These are phyloP conservation scores for Macrophomina tecta DNA, from an alignment of 2,329 filamentous ascomycete genomes.

Conservation along the genomic window DNA sequence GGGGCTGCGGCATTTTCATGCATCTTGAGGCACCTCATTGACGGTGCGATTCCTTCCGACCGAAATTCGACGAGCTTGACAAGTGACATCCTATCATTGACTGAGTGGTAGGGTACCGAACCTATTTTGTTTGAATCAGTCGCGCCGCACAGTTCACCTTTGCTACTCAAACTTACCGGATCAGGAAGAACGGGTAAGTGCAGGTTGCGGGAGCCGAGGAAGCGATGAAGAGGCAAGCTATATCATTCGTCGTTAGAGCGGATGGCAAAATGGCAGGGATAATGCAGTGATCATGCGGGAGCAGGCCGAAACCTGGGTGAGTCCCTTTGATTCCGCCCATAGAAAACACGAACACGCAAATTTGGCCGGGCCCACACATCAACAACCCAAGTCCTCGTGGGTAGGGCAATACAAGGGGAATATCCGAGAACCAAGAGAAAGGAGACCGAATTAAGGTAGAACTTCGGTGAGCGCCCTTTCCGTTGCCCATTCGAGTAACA, in stretches of 20 bases:
- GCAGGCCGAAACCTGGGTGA: neutral
- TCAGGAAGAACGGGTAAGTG: neutral
- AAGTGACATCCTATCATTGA: neutral
- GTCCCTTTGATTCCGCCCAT: neutral
- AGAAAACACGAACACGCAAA: neutral
- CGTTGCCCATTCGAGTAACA: conserved; percentile 1
- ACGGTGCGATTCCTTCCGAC: no score
- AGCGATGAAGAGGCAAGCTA: neutral
- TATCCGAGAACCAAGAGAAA: conserved; percentile 1
- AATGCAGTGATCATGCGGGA: neutral
- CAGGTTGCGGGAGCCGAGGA: neutral
- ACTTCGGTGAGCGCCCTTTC: neutral
- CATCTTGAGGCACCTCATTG: neutral
- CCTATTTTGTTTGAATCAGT: neutral
- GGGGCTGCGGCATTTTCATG: no score
- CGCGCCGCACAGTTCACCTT: neutral
- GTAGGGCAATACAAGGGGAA: neutral
- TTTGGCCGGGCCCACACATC: conserved; percentile 5
- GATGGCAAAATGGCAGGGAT: neutral
- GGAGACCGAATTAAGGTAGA: neutral
- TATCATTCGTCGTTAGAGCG: neutral
- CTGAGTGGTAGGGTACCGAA: neutral
- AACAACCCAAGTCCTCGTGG: neutral
- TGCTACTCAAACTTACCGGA: conserved; percentile 3
- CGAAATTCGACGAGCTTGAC: neutral